Conservation (phyloP, 208 protist genomes). For the Leishmania major region DNA sequence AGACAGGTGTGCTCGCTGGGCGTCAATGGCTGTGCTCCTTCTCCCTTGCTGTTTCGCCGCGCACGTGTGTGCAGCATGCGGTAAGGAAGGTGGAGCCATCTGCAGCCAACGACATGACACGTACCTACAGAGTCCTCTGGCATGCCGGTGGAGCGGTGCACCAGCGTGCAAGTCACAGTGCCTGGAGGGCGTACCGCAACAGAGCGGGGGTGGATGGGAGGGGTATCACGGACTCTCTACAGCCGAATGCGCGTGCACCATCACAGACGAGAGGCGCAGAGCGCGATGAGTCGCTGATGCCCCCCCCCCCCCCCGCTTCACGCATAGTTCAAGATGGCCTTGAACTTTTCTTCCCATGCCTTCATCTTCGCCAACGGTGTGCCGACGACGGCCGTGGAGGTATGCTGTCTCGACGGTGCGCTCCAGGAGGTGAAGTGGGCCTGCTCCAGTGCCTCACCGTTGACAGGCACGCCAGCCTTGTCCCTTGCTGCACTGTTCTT, state of each 20-base stretch:
- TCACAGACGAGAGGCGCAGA: background rate
- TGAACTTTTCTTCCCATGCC: constrained; percentile 31
- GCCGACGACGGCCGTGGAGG: background rate
- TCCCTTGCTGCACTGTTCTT: background rate
- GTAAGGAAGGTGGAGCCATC: background rate
- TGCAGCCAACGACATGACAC: background rate
- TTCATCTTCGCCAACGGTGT: constrained; percentile 13
- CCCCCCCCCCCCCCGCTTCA: background rate
- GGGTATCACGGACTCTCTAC: too few species aligned
- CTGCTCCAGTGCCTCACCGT: background rate
- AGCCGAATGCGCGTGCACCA: background rate
- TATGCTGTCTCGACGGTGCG: background rate
- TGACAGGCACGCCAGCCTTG: background rate
- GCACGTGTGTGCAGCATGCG: background rate
- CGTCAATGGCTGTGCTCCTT: background rate
- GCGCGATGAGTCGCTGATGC: background rate
- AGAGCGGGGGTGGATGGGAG: too few species aligned
- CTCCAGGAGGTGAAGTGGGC: background rate
- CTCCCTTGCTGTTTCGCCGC: background rate
- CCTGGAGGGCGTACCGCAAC: background rate
- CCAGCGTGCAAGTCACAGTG: background rate
- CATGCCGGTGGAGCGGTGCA: background rate
- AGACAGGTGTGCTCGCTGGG: background rate
- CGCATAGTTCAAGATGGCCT: constrained; percentile 14
- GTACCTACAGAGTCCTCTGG: background rate